Evolutionary conservation across 208 protist species (phyloP).

Genomic region (Spongospora subterranea): DNA sequence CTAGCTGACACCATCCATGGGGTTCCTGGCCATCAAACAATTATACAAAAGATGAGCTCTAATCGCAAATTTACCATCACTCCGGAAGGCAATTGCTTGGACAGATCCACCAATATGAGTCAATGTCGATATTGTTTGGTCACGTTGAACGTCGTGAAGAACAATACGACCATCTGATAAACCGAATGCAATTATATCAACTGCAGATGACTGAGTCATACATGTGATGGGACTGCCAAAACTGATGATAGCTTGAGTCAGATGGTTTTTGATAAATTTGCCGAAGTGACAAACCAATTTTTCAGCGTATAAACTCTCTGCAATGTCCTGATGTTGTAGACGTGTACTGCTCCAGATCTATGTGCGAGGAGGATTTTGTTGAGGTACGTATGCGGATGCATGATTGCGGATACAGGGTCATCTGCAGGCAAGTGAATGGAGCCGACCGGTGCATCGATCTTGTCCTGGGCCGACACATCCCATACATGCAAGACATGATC

Average conservation of each 20-base stretch:
- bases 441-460: not conserved
- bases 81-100: not conserved
- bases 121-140: not conserved
- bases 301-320: not conserved
- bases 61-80: not conserved
- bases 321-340: not conserved
- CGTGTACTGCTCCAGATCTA: not conserved
- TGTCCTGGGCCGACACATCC: not conserved
- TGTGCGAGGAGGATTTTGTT: conserved; percentile 20
- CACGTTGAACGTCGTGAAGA: not conserved
- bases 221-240: not conserved
- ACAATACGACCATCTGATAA: not conserved
- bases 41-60: not conserved
- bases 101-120: conserved; percentile 18
- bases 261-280: not conserved
- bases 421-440: not conserved
- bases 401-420: not conserved
- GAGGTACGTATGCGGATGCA: conserved; percentile 17
- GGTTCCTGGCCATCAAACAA: not conserved
- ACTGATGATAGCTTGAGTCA: not conserved
- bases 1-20: not conserved
- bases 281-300: not conserved
- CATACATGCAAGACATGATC: not conserved
- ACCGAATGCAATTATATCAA: conserved; percentile 18
- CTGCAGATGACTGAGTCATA: not conserved